phyloP scores from a whole-genome alignment of 768 basidiomycete species.

The Omphalotus guepiniiformis region DNA sequence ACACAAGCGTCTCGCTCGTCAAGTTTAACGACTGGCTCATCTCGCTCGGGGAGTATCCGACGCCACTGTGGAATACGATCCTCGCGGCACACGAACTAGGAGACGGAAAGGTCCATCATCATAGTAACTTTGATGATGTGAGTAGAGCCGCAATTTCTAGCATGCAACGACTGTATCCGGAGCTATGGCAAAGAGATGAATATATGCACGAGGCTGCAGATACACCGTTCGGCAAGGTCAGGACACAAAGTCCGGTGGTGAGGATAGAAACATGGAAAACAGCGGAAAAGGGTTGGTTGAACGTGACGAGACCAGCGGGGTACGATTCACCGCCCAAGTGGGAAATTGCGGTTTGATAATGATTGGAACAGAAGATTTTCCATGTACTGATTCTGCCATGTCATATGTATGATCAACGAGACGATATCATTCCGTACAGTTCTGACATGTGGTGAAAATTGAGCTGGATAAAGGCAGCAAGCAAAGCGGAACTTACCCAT shows the following conservation, averaged over 20 bases:
- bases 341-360: no score
- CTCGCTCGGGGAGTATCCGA: constrained; percentile 1
- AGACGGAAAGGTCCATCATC: not conserved
- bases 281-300: constrained; percentile 1
- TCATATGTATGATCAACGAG: no score
- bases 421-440: no score
- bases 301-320: constrained; percentile 4
- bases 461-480: no score
- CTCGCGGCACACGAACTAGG: not conserved
- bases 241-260: constrained; percentile 3
- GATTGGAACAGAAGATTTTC: no score
- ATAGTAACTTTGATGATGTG: constrained; percentile 2
- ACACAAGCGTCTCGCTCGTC: constrained; percentile 6
- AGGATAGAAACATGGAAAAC: constrained; percentile 6
- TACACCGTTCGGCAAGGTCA: constrained; percentile 4
- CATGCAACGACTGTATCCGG: not conserved
- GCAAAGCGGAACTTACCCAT: no score
- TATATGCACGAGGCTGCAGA: not conserved
- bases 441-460: no score
- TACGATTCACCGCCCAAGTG: not conserved
- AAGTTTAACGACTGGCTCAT: constrained; percentile 7
- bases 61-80: constrained; percentile 1
- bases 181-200: not conserved
- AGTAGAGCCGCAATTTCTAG: constrained; percentile 1
- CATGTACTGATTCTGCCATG: no score